These are phyloP conservation scores for Gymnopus androsaceus DNA, from an alignment of 1,284 basidiomycete species.

Conservation along the genomic window DNA sequence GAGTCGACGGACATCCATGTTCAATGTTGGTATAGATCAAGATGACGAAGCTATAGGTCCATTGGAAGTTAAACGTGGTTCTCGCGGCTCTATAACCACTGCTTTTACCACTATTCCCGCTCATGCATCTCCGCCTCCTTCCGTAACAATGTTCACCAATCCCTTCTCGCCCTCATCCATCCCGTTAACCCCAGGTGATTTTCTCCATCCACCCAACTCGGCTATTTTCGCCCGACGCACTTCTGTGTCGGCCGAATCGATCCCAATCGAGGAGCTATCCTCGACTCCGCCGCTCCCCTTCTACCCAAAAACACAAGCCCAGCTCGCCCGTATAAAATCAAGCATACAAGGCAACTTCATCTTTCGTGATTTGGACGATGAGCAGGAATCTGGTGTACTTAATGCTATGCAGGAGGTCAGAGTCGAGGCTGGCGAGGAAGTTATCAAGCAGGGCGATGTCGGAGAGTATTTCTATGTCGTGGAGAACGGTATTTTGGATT, in stretches of 20 bases:
- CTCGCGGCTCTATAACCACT: slow-evolving; percentile 37
- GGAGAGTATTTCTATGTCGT: slow-evolving; percentile 99
- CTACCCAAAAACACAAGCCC: slow-evolving; percentile 85
- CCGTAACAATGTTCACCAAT: slow-evolving; percentile 26
- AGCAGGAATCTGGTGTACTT: slow-evolving; percentile 91
- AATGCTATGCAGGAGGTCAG: slow-evolving; percentile 94
- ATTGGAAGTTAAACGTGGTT: neutral
- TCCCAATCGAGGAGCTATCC: slow-evolving; percentile 71
- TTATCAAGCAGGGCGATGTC: slow-evolving; percentile 95
- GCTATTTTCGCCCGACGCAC: slow-evolving; percentile 88
- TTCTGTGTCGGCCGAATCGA: slow-evolving; percentile 97
- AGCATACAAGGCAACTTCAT: slow-evolving; percentile 91
- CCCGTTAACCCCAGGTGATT: slow-evolving; percentile 53
- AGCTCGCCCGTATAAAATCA: slow-evolving; percentile 83
- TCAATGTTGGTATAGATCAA: neutral
- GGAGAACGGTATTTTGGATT: slow-evolving; percentile 86
- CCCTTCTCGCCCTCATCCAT: slow-evolving; percentile 48
- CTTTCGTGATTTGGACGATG: slow-evolving; percentile 95
- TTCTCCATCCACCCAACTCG: slow-evolving; percentile 65
- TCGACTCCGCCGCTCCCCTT: slow-evolving; percentile 53
- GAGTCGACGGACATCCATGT: slow-evolving; percentile 42
- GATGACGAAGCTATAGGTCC: slow-evolving; percentile 2
- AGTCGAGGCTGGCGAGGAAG: slow-evolving; percentile 74
- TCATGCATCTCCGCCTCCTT: slow-evolving; percentile 39
- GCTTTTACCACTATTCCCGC: slow-evolving; percentile 55